These are phyloP conservation scores for Penicillium sp. DNA, from an alignment of 2,329 filamentous ascomycete genomes.

Conservation along the genomic window DNA sequence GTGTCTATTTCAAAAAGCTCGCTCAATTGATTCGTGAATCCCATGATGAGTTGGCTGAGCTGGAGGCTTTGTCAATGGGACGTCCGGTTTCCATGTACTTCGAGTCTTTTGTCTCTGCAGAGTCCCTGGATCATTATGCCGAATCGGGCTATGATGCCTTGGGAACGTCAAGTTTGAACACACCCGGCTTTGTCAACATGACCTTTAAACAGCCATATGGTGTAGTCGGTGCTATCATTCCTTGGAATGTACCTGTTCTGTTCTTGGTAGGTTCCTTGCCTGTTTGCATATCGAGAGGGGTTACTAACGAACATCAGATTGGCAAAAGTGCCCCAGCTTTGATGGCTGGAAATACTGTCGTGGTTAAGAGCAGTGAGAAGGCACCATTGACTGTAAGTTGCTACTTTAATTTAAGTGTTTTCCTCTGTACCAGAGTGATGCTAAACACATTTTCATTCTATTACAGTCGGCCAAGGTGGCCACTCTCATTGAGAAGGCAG, in stretches of 20 bases:
- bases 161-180: conserved; percentile 26
- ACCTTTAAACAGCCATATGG: conserved; percentile 35
- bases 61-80: conserved; percentile 42
- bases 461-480: conserved; percentile 15
- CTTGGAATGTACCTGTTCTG: conserved; percentile 55
- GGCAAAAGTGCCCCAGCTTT: conserved; percentile 74
- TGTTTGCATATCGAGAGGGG: neutral
- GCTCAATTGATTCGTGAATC: conserved; percentile 28
- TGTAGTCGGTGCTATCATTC: conserved; percentile 57
- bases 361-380: conserved; percentile 70
- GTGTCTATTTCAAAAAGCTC: conserved; percentile 34
- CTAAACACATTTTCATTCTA: neutral
- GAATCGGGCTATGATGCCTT: conserved; percentile 24
- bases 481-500: conserved; percentile 62
- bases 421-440: neutral
- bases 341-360: conserved; percentile 63
- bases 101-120: conserved; percentile 19
- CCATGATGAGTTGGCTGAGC: conserved; percentile 31
- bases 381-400: conserved; percentile 63
- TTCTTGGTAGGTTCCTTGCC: conserved; percentile 56
- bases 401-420: neutral
- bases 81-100: conserved; percentile 30
- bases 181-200: conserved; percentile 24
- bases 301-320: neutral
- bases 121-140: conserved; percentile 27